Evolutionary conservation across 164 flowering plant species (phyloP).

Genomic region (Aristolochia contorta): DNA sequence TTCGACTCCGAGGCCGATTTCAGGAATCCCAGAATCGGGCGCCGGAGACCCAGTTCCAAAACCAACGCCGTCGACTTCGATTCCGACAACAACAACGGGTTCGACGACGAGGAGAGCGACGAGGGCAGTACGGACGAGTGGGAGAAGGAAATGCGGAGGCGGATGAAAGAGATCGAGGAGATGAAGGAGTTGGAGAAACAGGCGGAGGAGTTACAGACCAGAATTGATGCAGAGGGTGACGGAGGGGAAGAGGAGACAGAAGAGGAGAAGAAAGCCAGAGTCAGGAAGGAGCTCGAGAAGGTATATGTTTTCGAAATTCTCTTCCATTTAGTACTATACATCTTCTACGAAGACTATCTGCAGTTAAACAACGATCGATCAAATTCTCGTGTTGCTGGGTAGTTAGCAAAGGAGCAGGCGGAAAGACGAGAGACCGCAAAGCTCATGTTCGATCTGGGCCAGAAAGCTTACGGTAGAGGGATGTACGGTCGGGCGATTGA

Average conservation of each 20-base stretch:
- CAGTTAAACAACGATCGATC: no score
- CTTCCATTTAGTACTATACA: not conserved
- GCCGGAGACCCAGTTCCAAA: slow-evolving; percentile 36
- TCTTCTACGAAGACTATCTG: not conserved
- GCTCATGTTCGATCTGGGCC: slow-evolving; percentile 92
- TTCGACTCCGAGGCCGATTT: slow-evolving; percentile 33
- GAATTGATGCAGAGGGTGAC: slow-evolving; percentile 25
- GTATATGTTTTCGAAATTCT: slow-evolving; percentile 20
- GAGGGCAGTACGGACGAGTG: slow-evolving; percentile 26
- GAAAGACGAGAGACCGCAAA: slow-evolving; percentile 75
- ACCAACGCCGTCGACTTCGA: slow-evolving; percentile 48
- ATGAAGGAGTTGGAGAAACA: slow-evolving; percentile 77
- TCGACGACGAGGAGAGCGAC: slow-evolving; percentile 26
- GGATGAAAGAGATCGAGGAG: slow-evolving; percentile 78
- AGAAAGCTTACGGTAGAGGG: slow-evolving; percentile 86
- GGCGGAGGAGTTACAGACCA: slow-evolving; percentile 78
- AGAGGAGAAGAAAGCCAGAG: slow-evolving; percentile 75
- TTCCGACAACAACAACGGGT: slow-evolving; percentile 27
- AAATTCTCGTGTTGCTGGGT: slow-evolving; percentile 5
- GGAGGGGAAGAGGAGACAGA: slow-evolving; percentile 43
- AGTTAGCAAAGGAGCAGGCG: slow-evolving; percentile 95
- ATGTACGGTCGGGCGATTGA: slow-evolving; percentile 80
- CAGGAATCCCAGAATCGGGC: slow-evolving; percentile 14
- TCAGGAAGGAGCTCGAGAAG: slow-evolving; percentile 85
- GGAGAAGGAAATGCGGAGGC: slow-evolving; percentile 70